These are phyloP conservation scores for Fusarium sp. DNA, from an alignment of 2,329 filamentous ascomycete genomes.

Conservation along the genomic window DNA sequence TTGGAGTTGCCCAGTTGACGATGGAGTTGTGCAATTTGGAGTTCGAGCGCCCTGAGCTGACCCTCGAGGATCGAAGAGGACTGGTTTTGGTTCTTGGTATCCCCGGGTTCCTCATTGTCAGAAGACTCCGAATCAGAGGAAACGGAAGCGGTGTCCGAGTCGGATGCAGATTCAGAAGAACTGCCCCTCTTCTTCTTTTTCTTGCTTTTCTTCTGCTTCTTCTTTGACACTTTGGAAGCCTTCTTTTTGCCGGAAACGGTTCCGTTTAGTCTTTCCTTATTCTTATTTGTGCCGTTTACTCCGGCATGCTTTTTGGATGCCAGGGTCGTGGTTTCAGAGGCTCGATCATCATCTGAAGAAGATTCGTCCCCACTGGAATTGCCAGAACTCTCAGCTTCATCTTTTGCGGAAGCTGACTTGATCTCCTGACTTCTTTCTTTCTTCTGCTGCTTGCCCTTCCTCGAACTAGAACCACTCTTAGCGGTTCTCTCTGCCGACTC, in stretches of 20 bases:
- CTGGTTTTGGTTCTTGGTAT: constrained; percentile 32
- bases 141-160: constrained; percentile 37
- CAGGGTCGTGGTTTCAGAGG: not conserved
- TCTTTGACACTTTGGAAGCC: constrained; percentile 12
- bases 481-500: constrained; percentile 17
- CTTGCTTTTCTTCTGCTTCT: constrained; percentile 28
- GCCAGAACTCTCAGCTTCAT: constrained; percentile 22
- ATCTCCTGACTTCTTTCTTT: constrained; percentile 22
- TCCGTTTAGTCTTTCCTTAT: constrained; percentile 22
- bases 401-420: constrained; percentile 9
- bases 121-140: constrained; percentile 44
- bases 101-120: constrained; percentile 26
- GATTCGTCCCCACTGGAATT: constrained; percentile 21
- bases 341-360: constrained; percentile 30
- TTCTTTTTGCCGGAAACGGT: constrained; percentile 21
- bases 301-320: constrained; percentile 29
- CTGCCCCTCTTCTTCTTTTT: constrained; percentile 4
- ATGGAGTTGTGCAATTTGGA: constrained; percentile 46
- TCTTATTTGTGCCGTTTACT: constrained; percentile 25
- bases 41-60: constrained; percentile 49
- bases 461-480: constrained; percentile 23
- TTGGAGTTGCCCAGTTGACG: constrained; percentile 31
- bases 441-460: constrained; percentile 30
- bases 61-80: constrained; percentile 38
- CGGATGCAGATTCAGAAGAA: constrained; percentile 24